Base-by-base conservation (phyloP, 2,329 filamentous ascomycete genomes). In the Sphaceloma murrayae region DNA sequence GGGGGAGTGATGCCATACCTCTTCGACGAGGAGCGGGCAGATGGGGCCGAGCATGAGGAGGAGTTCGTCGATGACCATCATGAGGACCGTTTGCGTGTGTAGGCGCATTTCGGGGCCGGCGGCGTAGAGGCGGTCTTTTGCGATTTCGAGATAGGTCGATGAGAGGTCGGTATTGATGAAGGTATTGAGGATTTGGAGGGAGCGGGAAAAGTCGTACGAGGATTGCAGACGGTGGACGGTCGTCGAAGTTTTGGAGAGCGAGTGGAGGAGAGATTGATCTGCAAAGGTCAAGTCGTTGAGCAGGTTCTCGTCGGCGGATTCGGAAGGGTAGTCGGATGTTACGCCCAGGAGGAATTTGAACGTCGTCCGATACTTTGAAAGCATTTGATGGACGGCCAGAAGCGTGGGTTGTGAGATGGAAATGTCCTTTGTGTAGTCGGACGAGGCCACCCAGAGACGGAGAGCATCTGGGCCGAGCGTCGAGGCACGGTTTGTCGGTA, bases 111-210 rank as follows among this genome's bases (percentile, higher is more conserved):
- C 71, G 10, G 75, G 75, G 48, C 80, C 75, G 21, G 83, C 85
- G 34, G 88, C 91, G 67, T 98, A 98, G 1, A 96, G 69, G 2
- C 85, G 74, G 56, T 98, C 91, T 63, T 98, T 98, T 54, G 88
- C 72, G 0, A 84, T 79, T 62, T 98, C 91, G 46, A 98, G 77
- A 61, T 96, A 98, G 62, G 95, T 94, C 0, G 89, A 82, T 0
- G 87, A 95, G 17, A 98, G 72, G 53, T 95, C 85, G 17, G 73
- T 78, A 45, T 79, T 78, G 48, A 94, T 73, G 80, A 88, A 95
- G 50, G 77, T 75, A 62, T 88, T 93, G 51, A 96, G 71, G 3
- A 73, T 65, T 48, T 71, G 77, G 4, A 87, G 69, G 9, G 75
- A 88, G 62, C 78, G 83, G 71, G 86, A 81, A 62, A 94, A 95